Base-by-base conservation (phyloP, 176 grass and related monocot genomes). In the Cenchrus americanus region DNA sequence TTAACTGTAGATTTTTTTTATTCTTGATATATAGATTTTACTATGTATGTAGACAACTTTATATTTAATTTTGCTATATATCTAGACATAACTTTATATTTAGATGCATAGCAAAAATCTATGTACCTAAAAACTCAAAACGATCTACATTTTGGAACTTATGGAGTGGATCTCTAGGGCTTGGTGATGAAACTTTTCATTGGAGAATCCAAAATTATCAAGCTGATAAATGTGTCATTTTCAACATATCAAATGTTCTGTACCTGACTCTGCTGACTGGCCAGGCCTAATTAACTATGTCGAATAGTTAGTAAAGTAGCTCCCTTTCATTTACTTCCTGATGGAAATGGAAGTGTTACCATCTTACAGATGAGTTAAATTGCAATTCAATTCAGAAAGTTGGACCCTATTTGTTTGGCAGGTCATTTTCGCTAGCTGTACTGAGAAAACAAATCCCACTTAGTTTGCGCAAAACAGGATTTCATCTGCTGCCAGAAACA, bases 291-390 rank as follows among this genome's bases (percentile, higher is more conserved):
- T 30, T 19, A 37, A 12, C 43, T 62, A 14, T 71, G 17, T 19
- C 8, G 50, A 69, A 61, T 21, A 71, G 42, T 62, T 14, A 34
- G 49, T 14, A 63, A 63, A 61, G 23, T 41, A 62, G 42, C 55
- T 15, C 21, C 8, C 8, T 75, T 42, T 60, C 73, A 85, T n/a
- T n/a, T n/a, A 85, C 17, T 4, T 70, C 30, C 30, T 30, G 30
- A 80, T 73, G 46, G 10, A 9, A 52, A 52, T 72, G n/a, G 53
- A 52, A 64, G 44, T 73, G 57, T 44, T 52, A 42, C 19, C 75
- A 52, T 78, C 65, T 52, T 26, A 19, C 43, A 76, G 65, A 26
- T 74, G 19, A 64, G 26, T 22, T 51, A 14, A 61, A 64, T 52
- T 40, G 11, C 59, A 41, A 22, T 51, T 51, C 48, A 4, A 43